Evolutionary conservation across 805 yeast species (phyloP).

Genomic region (Zygotorulaspora danielsina): DNA sequence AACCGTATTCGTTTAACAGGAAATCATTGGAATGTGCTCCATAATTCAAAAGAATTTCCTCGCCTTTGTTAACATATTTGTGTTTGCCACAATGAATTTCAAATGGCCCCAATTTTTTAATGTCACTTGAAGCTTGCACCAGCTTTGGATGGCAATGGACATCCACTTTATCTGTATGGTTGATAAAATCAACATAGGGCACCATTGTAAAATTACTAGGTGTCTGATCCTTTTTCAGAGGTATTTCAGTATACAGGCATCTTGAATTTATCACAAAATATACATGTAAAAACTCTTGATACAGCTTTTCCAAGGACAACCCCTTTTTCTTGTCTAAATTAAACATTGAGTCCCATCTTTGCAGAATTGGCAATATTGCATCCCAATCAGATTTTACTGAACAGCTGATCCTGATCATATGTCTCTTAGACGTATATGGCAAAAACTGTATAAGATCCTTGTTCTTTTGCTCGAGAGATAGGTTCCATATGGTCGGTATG

Average conservation of each 20-base stretch:
- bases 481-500: slow-evolving; percentile 64
- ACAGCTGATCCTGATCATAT: slow-evolving; percentile 40
- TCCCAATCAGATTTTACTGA: slow-evolving; percentile 47
- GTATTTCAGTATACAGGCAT: slow-evolving; percentile 74
- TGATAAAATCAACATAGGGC: slow-evolving; percentile 84
- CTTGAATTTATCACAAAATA: slow-evolving; percentile 92
- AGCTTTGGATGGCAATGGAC: slow-evolving; percentile 52
- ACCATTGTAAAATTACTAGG: slow-evolving; percentile 80
- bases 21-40: slow-evolving; percentile 89
- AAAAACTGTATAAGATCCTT: slow-evolving; percentile 36
- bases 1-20: slow-evolving; percentile 83
- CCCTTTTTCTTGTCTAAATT: neutral
- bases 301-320: slow-evolving; percentile 10
- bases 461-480: slow-evolving; percentile 27
- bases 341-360: slow-evolving; percentile 19
- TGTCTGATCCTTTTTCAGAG: slow-evolving; percentile 44
- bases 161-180: slow-evolving; percentile 50
- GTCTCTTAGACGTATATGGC: slow-evolving; percentile 43
- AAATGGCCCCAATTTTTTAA: slow-evolving; percentile 31
- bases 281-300: slow-evolving; percentile 50
- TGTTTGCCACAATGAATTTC: slow-evolving; percentile 29
- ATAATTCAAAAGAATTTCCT: slow-evolving; percentile 69
- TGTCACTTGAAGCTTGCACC: slow-evolving; percentile 18
- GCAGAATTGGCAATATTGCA: slow-evolving; percentile 31
- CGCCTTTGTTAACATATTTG: slow-evolving; percentile 27